Conservation (phyloP, 129 eudicot species). For the Artemisia tridentata region DNA sequence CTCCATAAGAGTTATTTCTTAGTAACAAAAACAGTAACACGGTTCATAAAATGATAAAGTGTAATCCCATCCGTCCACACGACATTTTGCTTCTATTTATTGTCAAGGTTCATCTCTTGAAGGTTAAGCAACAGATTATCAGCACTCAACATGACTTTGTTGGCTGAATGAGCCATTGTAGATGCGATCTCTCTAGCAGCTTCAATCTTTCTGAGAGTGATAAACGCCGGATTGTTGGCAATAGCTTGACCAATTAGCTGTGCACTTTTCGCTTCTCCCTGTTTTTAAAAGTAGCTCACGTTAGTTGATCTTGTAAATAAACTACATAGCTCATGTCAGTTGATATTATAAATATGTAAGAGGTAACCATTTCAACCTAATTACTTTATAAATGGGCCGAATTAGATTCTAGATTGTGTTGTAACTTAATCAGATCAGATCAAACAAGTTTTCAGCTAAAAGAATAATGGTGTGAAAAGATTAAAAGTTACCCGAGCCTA, state of each 20-base stretch:
- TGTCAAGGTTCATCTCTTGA: constrained; percentile 37
- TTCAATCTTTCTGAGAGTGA: constrained; percentile 53
- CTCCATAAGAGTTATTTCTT: no score
- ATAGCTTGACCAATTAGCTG: constrained; percentile 60
- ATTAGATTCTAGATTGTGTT: no score
- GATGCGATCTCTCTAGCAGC: constrained; percentile 55
- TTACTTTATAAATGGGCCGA: no score
- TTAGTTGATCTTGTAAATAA: neutral
- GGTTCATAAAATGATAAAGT: no score
- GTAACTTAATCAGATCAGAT: no score
- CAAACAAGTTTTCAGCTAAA: no score
- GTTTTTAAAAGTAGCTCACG: neutral
- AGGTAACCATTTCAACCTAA: no score
- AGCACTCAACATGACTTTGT: constrained; percentile 46
- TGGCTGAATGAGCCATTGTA: constrained; percentile 38
- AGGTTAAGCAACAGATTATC: constrained; percentile 57
- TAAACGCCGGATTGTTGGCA: constrained; percentile 53
- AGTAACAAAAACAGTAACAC: no score
- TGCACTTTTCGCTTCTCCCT: constrained; percentile 75
- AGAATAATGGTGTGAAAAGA: no score
- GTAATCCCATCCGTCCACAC: neutral
- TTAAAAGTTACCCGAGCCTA: no score
- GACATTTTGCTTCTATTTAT: constrained; percentile 14
- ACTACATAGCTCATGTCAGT: neutral
- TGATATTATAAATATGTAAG: no score